phyloP scores from a whole-genome alignment of 2,329 filamentous ascomycete genomes.

The Sporothrix pallida region DNA sequence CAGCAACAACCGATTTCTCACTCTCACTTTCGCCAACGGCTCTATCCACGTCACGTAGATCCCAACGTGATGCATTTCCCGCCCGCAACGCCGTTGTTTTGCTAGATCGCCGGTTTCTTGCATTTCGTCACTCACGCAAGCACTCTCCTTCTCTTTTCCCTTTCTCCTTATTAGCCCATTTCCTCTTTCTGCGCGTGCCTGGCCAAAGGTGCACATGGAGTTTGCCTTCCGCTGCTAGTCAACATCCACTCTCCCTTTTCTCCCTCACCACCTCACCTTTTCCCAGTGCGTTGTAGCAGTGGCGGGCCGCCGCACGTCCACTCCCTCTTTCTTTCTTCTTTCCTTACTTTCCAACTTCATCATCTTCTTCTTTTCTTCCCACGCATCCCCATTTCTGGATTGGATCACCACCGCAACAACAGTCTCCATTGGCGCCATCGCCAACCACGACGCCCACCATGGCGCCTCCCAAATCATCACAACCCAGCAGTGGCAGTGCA shows the following conservation, averaged over 20 bases:
- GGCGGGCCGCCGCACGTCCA: constrained; percentile 8
- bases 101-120: constrained; percentile 1
- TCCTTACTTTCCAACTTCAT: not conserved
- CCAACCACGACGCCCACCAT: constrained; percentile 29
- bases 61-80: constrained; percentile 29
- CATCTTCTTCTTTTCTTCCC: not conserved
- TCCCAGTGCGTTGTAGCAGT: not conserved
- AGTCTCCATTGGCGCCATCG: constrained; percentile 25
- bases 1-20: not conserved
- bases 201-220: not conserved
- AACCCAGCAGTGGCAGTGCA: constrained; percentile 26
- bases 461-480: constrained; percentile 36
- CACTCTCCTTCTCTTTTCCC: not conserved
- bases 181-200: not conserved
- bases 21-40: not conserved
- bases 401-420: constrained; percentile 20
- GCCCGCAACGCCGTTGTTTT: constrained; percentile 7
- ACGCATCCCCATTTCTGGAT: not conserved
- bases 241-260: constrained; percentile 15
- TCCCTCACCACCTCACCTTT: constrained; percentile 15
- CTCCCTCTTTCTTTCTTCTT: not conserved
- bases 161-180: constrained; percentile 24
- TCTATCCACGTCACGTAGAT: constrained; percentile 21
- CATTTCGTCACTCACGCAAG: not conserved
- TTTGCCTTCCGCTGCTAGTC: not conserved